Base-by-base conservation (phyloP, 495 filamentous ascomycete genomes). In the Neurospora intermedia region DNA sequence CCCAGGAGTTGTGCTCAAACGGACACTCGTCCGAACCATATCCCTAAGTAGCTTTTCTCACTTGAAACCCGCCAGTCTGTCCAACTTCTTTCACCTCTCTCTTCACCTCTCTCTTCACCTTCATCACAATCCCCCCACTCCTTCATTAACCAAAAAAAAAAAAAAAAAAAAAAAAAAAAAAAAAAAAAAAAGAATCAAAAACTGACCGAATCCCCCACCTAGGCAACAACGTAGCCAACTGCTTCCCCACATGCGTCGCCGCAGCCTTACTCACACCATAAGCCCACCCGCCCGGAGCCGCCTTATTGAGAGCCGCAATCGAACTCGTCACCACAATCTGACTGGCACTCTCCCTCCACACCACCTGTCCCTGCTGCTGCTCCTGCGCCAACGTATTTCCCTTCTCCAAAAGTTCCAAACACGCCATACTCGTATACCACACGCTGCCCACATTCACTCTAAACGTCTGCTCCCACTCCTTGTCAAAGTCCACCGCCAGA, bases 191-290 rank as follows among this genome's bases (percentile, higher is more conserved):
- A 27, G 2, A 40, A 16, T 5, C 41, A 69, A 35, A 13, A 13
- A 76, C 77, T 75, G 71, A 83, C 27, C 89, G 81, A 70, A 93
- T 91, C 74, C 84, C 78, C 80, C 89, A 91, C 27, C 84, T 82
- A 18, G 83, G 84, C 40, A 91, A 79, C 23, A 76, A 76, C 1
- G 84, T 87, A 5, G 87, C 83, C 45, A 92, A 75, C 74, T 86
- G 82, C 84, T 92, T 93, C 40, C 89, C 87, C 69, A 92, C 78
- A 75, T 91, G 90, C 31, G 83, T 90, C 15, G 85, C 84, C 0
- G 88, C 88, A 13, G 89, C 88, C 82, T 93, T 93, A 75, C 86
- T 89, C 40, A 85, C 78, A 8, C 86, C 88, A 41, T 86, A 93
- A 13, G 90, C 87, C 78, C 84, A 88, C 2, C 87, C 87, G 8